Evolutionary conservation across 352 stramenopile species (phyloP), one percentile per base, ranked within the genome.

Genomic region (Globisporangium cystogenes): DNA sequence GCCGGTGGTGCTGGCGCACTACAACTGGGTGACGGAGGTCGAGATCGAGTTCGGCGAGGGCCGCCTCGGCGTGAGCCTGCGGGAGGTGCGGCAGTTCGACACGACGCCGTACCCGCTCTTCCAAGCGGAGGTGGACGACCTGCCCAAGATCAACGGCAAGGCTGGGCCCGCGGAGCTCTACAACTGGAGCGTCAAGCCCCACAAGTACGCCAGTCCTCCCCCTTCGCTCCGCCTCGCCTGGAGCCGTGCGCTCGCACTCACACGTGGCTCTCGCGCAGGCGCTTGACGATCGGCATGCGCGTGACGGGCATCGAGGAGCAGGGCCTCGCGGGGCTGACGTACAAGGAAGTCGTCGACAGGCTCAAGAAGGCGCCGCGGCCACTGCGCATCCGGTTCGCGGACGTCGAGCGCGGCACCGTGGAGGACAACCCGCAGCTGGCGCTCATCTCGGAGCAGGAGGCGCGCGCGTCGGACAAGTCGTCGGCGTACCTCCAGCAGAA

Each of bases 171-270:
- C 84, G 16, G 84, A 95, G 66, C 74, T 95, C 8, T 87, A 95
- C 65, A 95, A 95, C 57, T 95, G 84, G 84, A 93, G 84, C 55
- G 84, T 95, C 48, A 90, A 90, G 55, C 76, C 82, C 8, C 70
- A 93, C 53, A 81, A 82, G 65, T 78, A 49, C 33, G 68, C 64
- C 33, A 3, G 2, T 39, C 14, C 12, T 12, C 14, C 14, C 5
- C 12, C 14, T 11, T 18, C 14, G 14, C 18, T 11, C 7, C 10
- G 29, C 29, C 10, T 12, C 8, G 27, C 6, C 27, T 31, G 6
- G 27, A 5, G 10, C 10, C 29, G 14, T 12, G 15, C 11, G 33
- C 33, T 1, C 11, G 15, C 33, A 39, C 11, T 39, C 29, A 35
- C 29, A 14, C 29, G 8, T 35, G 8, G 10, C 10, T 10, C 29